These are phyloP conservation scores for Straminergon stramineum DNA, from an alignment of 225 moss, liverwort and hornwort species.

Conservation along the genomic window DNA sequence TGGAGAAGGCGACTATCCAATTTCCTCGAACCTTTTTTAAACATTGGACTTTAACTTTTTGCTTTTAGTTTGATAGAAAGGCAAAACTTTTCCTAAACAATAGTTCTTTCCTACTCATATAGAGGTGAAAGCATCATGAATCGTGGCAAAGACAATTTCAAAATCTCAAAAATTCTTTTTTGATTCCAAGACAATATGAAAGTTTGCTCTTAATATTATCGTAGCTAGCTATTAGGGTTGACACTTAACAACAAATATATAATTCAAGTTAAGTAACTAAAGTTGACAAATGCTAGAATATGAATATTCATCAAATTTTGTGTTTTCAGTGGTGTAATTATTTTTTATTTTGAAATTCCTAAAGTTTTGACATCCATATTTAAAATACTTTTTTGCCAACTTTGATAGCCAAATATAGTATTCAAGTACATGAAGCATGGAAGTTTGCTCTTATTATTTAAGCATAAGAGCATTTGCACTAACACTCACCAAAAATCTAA, in stretches of 20 bases:
- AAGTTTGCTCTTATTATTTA: not conserved
- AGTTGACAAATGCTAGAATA: not conserved
- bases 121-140: not conserved
- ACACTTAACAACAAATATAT: not conserved
- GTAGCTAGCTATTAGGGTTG: rapidly evolving
- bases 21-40: not conserved
- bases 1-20: rapidly evolving
- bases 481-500: not conserved
- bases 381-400: not conserved
- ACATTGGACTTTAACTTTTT: not conserved
- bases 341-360: not conserved
- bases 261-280: not conserved
- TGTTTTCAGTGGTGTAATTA: not conserved
- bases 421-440: not conserved
- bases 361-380: not conserved
- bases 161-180: not conserved
- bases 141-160: not conserved
- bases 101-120: not conserved
- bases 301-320: not conserved
- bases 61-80: not conserved
- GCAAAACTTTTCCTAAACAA: not conserved
- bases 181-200: not conserved
- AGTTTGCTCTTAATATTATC: not conserved
- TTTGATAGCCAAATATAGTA: rapidly evolving
- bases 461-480: rapidly evolving